phyloP scores from a whole-genome alignment of 495 filamentous ascomycete species.

The Bathelium albidoporum region DNA sequence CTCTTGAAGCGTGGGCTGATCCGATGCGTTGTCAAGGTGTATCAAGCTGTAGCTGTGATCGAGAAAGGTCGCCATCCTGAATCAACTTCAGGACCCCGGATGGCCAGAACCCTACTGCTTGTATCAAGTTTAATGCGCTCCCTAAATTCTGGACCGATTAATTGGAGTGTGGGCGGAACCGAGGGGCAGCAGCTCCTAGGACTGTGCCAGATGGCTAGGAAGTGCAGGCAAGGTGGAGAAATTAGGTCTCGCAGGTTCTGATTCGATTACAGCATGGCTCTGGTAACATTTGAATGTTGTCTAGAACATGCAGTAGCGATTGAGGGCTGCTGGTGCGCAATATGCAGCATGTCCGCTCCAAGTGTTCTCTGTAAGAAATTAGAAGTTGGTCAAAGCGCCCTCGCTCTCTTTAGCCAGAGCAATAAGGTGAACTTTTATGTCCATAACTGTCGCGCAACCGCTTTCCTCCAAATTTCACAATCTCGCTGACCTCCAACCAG shows the following conservation, averaged over 20 bases:
- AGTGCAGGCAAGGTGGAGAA: neutral
- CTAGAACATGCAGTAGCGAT: neutral
- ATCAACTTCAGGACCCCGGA: conserved; percentile 1
- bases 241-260: neutral
- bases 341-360: neutral
- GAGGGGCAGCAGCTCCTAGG: neutral
- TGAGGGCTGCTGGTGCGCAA: neutral
- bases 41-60: conserved; percentile 91
- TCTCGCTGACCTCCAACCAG: no score
- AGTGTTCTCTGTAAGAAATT: conserved; percentile 7
- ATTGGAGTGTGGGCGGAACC: neutral
- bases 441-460: neutral
- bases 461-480: neutral
- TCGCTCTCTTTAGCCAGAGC: neutral
- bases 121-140: neutral
- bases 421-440: neutral
- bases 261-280: neutral
- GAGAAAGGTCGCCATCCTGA: conserved; percentile 86
- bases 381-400: conserved; percentile 4
- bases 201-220: neutral
- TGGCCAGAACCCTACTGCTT: neutral
- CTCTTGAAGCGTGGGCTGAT: conserved; percentile 82
- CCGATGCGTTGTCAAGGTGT: conserved; percentile 87
- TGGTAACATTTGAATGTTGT: neutral
- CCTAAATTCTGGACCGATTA: neutral